These are phyloP conservation scores for Colletotrichum sp. DNA, from an alignment of 2,329 filamentous ascomycete genomes.

Conservation along the genomic window DNA sequence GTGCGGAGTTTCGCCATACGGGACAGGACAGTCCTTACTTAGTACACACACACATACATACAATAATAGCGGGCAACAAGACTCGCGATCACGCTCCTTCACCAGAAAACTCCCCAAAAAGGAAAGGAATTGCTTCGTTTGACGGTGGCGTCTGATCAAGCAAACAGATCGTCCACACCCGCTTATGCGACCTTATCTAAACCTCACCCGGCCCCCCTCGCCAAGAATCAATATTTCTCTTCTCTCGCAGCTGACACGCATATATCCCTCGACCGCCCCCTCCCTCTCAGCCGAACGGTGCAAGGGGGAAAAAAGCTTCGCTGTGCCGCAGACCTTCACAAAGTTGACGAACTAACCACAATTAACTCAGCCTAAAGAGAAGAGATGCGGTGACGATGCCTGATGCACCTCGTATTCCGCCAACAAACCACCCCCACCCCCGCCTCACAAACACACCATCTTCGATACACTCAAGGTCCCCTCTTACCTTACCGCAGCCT, in stretches of 20 bases:
- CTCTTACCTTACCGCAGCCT: not conserved
- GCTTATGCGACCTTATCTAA: not conserved
- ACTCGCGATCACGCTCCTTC: not conserved
- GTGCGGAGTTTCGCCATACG: constrained; percentile 6
- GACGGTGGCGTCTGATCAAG: not conserved
- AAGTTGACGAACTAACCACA: not conserved
- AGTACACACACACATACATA: not conserved
- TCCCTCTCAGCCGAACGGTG: not conserved
- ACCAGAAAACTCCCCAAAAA: not conserved
- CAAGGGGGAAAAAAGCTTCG: not conserved
- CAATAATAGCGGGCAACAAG: not conserved
- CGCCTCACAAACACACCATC: not conserved
- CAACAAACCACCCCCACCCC: not conserved
- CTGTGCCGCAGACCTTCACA: not conserved
- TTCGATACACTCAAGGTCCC: not conserved
- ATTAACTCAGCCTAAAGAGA: not conserved
- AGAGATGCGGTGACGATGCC: not conserved
- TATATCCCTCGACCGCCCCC: not conserved
- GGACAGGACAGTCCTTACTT: constrained; percentile 7
- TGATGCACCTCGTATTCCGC: not conserved
- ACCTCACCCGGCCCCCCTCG: not conserved
- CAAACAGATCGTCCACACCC: not conserved
- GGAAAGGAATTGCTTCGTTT: not conserved
- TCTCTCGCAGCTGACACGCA: not conserved
- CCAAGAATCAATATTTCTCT: not conserved